These are phyloP conservation scores for Scenedesmus sp. DNA, from an alignment of 163 green algal species.

Conservation along the genomic window DNA sequence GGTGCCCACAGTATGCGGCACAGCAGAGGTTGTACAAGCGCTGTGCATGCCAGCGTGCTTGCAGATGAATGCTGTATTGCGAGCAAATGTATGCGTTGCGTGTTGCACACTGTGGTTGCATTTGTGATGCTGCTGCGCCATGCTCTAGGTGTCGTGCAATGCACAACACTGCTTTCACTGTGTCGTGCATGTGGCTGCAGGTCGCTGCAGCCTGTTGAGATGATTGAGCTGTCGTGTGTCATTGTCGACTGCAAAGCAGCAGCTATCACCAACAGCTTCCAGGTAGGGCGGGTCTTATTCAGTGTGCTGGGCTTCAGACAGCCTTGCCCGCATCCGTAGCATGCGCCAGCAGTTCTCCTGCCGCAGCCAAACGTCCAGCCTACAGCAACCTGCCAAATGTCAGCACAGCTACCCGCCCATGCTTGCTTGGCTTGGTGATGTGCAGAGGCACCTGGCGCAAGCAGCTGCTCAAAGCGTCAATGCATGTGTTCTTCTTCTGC, in stretches of 20 bases:
- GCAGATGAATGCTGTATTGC: no score
- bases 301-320: not conserved
- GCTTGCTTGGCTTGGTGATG: no score
- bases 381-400: not conserved
- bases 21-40: not conserved
- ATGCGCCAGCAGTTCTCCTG: no score
- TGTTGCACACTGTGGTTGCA: no score
- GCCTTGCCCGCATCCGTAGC: no score
- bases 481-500: not conserved
- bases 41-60: no score
- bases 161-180: not conserved
- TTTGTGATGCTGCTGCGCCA: not conserved
- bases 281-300: slow-evolving; percentile 25
- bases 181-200: not conserved
- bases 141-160: not conserved
- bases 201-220: slow-evolving; percentile 71
- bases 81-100: no score
- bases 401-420: not conserved
- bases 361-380: no score
- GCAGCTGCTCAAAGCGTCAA: not conserved
- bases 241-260: slow-evolving; percentile 57
- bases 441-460: no score
- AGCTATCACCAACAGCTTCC: slow-evolving; percentile 52
- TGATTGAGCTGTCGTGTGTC: slow-evolving; percentile 77
- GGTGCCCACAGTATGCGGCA: not conserved